Base-by-base conservation (phyloP, 805 yeast genomes). In the Cyberlindnera maritima region DNA sequence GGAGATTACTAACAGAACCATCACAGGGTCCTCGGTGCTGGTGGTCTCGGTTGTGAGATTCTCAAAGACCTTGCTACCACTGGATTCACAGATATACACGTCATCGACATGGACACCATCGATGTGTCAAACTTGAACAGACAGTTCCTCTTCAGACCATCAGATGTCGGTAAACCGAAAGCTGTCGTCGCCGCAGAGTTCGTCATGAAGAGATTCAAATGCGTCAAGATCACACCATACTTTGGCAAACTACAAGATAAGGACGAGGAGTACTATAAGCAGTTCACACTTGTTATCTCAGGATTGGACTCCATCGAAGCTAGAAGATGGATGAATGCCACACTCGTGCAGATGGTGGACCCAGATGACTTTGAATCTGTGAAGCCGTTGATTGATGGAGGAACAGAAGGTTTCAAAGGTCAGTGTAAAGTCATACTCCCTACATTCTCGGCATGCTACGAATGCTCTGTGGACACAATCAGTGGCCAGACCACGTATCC, bases 381-480 rank as follows among this genome's bases (percentile, higher is more conserved):
- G 17, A 79, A 81, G 38, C 89, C 90, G 0, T 64, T 92, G 61
- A 80, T 94, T 14, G 99, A 92, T 62, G 97, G 97, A 4, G 99
- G 97, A 3, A 86, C 96, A 0, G 98, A 92, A 61, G 97, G 97
- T 0, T 85, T 92, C 60, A 77, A 86, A 54, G 99, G 99, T 3
- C 96, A 92, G 59, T 78, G 90, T 13, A 81, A 96, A 58, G 85
- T 89, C 13, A 89, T 92, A 33, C 66, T 90, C 15, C 98, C 99
- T 1, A 81, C 88, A 0, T 65, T 89, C 26, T 80, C 92, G 0
- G 85, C 97, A 0, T 92, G 99, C 66, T 92, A 88, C 69, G 98
- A 92, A 63, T 92, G 99, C 60, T 86, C 96, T 5, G 69, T 88
- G 44, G 86, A 83, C 48, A 76, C 95, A 63, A 70, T 90, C 36